Evolutionary conservation across 805 yeast species (phyloP).

Genomic region (Candida silvicultrix): DNA sequence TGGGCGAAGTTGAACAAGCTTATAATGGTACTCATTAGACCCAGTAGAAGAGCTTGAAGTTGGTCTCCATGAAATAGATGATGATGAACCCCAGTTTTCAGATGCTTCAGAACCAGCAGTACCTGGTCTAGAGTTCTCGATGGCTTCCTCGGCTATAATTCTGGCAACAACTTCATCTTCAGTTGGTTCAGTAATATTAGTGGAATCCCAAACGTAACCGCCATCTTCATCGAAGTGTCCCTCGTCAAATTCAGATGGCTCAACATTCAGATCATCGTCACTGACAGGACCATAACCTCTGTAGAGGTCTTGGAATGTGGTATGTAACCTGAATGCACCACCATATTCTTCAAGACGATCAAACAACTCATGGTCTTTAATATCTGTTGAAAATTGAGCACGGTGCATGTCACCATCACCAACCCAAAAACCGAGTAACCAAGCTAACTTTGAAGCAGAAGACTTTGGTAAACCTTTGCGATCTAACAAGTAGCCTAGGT

Average conservation of each 20-base stretch:
- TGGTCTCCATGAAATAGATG: too few relatives aligned
- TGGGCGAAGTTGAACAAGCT: too few relatives aligned
- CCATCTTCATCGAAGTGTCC: too few relatives aligned
- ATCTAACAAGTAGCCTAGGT: slow-evolving; percentile 23
- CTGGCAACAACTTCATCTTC: too few relatives aligned
- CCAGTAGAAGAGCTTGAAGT: too few relatives aligned
- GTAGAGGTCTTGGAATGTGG: neutral
- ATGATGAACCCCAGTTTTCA: too few relatives aligned
- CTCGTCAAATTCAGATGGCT: slow-evolving; percentile 17
- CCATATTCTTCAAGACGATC: slow-evolving; percentile 21
- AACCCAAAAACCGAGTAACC: slow-evolving; percentile 35
- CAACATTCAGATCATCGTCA: slow-evolving; percentile 15
- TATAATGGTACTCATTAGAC: too few relatives aligned
- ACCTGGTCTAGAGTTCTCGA: too few relatives aligned
- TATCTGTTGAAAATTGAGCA: slow-evolving; percentile 25
- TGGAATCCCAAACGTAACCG: too few relatives aligned
- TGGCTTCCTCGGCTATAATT: too few relatives aligned
- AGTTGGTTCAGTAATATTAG: too few relatives aligned
- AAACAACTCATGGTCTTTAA: slow-evolving; percentile 20
- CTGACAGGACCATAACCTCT: slow-evolving; percentile 1
- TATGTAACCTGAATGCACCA: slow-evolving; percentile 2
- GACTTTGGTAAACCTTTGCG: slow-evolving; percentile 11
- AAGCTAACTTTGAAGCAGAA: slow-evolving; percentile 27
- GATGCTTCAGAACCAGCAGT: too few relatives aligned
- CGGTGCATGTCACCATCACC: slow-evolving; percentile 28